phyloP scores from a whole-genome alignment of 2,329 filamentous ascomycete species.

The Arthrobotrys pseudoclavata region DNA sequence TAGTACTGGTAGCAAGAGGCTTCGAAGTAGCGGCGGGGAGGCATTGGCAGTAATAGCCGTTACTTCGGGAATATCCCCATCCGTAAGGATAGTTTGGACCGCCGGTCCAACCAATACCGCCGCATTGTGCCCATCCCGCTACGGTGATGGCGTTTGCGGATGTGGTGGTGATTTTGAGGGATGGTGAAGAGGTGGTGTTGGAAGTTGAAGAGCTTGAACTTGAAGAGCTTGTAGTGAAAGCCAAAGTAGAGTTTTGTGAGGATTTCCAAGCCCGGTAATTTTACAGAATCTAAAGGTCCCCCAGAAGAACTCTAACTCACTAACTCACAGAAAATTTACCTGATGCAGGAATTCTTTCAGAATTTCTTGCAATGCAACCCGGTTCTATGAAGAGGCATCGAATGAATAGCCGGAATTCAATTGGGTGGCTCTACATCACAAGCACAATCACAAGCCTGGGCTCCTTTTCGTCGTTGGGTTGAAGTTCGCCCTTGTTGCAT shows the following conservation, averaged over 20 bases:
- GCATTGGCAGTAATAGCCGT: conserved; percentile 18
- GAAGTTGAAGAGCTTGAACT: conserved; percentile 4
- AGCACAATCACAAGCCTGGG: not conserved
- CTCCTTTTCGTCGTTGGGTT: no score
- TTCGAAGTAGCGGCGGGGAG: conserved; percentile 15
- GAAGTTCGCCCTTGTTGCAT: not conserved
- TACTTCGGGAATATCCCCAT: conserved; percentile 5
- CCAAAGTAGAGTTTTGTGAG: not conserved
- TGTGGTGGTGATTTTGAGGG: conserved; percentile 2
- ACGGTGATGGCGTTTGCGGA: conserved; percentile 8
- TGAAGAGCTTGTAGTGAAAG: not conserved
- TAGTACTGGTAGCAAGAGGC: conserved; percentile 12
- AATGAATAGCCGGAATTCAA: not conserved
- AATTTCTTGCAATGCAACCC: not conserved
- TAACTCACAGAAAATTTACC: not conserved
- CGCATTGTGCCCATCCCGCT: conserved; percentile 23
- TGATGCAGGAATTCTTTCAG: not conserved
- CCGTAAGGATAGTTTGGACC: conserved; percentile 21
- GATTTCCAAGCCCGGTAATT: conserved; percentile 12
- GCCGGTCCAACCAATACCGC: conserved; percentile 37
- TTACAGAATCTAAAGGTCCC: not conserved
- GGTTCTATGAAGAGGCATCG: not conserved
- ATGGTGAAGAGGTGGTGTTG: not conserved
- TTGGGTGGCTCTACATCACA: not conserved
- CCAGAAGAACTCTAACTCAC: not conserved